Evolutionary conservation across 1,139 yeast species (phyloP), one percentile per base, ranked within the genome.

Genomic region (Yamadazyma jaroonii): DNA sequence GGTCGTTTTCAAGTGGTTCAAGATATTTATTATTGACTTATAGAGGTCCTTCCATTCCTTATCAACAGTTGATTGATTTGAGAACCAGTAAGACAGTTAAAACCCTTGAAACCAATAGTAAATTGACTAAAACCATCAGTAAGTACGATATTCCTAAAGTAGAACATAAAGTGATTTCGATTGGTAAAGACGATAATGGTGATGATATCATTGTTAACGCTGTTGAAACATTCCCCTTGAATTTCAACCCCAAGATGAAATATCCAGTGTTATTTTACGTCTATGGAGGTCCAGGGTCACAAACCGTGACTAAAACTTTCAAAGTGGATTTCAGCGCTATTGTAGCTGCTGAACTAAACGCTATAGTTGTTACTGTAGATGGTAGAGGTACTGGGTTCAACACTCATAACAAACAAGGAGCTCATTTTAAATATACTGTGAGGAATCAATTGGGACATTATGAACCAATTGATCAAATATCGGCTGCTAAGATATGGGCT

Each of bases 221-320:
- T 15, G 64, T 72, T 42, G 90, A 84, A 53, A 78, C 83, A 2
- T 62, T 79, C 25, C 94, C 94, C 3, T 69, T 78, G 36, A 64
- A 72, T 43, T 84, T 84, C 50, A 72, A 82, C 47, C 63, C 72
- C 4, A 47, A 57, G 2, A 65, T 65, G 46, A 64, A 78, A 52
- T 84, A 84, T 53, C 94, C 94, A 0, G 77, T 84, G 0, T 64
- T 84, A 40, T 84, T 84, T 53, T 84, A 67, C 49, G 85, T 83
- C 2, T 84, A 84, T 52, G 90, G 90, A 14, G 94, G 94, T 0
- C 94, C 94, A n/a, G 86, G 85, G 25, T 81, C 89, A 3, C 94
- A 84, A 52, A 63, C 73, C 37, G 89, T 84, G 4, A 61, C 68
- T 23, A 75, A 80, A 40, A 53, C 62, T 6, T 83, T 77, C 53